A percentile compares a stretch with the other conserved stretches of the same genome.
phyloP scores from a whole-genome alignment of 2,329 filamentous ascomycete species.

The Davidsoniella neocaledoniae region DNA sequence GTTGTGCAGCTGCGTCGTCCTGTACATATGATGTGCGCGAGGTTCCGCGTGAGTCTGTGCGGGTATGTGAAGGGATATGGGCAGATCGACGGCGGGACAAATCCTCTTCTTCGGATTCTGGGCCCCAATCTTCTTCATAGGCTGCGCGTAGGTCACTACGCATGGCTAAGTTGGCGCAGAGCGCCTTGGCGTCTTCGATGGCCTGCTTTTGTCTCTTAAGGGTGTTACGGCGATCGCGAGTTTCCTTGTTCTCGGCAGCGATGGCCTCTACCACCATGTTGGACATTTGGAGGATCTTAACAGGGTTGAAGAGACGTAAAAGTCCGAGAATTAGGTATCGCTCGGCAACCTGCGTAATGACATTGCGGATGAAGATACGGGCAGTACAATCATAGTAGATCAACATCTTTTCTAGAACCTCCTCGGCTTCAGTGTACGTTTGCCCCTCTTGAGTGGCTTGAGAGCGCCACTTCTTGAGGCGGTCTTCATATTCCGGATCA shows the following conservation, averaged over 20 bases:
- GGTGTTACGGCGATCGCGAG: constrained; percentile 29
- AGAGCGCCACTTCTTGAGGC: constrained; percentile 30
- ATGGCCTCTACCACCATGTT: constrained; percentile 30
- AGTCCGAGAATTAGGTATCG: constrained; percentile 34
- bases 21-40: too few relatives aligned
- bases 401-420: constrained; percentile 38
- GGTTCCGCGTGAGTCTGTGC: too few relatives aligned
- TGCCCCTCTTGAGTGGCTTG: constrained; percentile 26
- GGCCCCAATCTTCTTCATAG: constrained; percentile 17
- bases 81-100: constrained; percentile 4
- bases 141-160: constrained; percentile 29
- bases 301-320: constrained; percentile 34
- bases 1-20: not conserved
- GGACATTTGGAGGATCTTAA: constrained; percentile 32
- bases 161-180: constrained; percentile 35
- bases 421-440: constrained; percentile 32
- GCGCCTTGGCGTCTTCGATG: constrained; percentile 32
- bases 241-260: constrained; percentile 36
- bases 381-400: constrained; percentile 37
- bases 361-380: constrained; percentile 34
- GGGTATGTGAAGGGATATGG: too few relatives aligned
- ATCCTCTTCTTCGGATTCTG: constrained; percentile 11
- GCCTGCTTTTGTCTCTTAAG: constrained; percentile 32
- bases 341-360: constrained; percentile 35
- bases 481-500: constrained; percentile 36